These are phyloP conservation scores for Cercospora sp. DNA, from an alignment of 2,329 filamentous ascomycete genomes.

Conservation along the genomic window DNA sequence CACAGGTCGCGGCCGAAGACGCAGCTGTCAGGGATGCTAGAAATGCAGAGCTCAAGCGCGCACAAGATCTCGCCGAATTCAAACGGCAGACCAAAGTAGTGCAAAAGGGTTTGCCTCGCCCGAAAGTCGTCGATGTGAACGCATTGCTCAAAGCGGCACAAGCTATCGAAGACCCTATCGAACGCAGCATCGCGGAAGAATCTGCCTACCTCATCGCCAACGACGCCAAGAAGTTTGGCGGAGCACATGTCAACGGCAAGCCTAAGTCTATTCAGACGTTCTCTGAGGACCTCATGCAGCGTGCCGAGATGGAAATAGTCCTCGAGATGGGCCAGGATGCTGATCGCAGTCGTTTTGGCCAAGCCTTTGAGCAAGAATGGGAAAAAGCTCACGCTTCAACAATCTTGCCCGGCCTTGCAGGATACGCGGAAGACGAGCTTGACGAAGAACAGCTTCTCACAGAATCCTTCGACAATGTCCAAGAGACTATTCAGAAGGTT, in stretches of 20 bases:
- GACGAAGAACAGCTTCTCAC: constrained; percentile 66
- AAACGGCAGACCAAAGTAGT: constrained; percentile 87
- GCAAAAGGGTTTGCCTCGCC: constrained; percentile 78
- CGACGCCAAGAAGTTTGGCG: constrained; percentile 76
- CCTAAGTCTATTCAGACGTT: constrained; percentile 63
- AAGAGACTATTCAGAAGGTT: constrained; percentile 69
- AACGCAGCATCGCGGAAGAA: constrained; percentile 72
- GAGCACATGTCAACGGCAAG: constrained; percentile 63
- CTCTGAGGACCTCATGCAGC: constrained; percentile 69
- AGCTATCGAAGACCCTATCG: constrained; percentile 61
- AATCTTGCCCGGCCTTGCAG: constrained; percentile 74
- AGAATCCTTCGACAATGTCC: constrained; percentile 71
- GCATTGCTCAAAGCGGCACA: constrained; percentile 65
- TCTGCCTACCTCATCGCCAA: constrained; percentile 76
- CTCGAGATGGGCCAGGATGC: constrained; percentile 61
- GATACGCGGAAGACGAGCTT: constrained; percentile 72
- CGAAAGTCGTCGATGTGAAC: constrained; percentile 69
- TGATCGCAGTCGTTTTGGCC: constrained; percentile 48
- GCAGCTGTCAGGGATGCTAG: constrained; percentile 74
- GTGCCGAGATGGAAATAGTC: constrained; percentile 74
- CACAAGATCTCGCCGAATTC: constrained; percentile 68
- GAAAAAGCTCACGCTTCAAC: constrained; percentile 49
- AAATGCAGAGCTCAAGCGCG: constrained; percentile 62
- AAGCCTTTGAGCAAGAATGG: constrained; percentile 47
- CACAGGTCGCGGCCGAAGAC: constrained; percentile 63